These are phyloP conservation scores for Carex parvula DNA, from an alignment of 176 grass and related monocot genomes.

Conservation along the genomic window DNA sequence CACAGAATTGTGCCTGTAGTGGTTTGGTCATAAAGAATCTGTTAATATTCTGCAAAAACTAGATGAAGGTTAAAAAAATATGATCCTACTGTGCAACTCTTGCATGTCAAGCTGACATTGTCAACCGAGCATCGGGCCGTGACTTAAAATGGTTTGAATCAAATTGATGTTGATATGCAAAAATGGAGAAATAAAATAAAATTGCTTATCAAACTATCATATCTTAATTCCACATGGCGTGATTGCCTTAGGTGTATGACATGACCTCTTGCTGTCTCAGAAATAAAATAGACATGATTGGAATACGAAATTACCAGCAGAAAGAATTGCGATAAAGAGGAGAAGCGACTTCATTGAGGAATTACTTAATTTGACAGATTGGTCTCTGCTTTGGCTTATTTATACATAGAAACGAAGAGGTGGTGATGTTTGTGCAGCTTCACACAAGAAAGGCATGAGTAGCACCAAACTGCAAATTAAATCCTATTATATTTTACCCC, in stretches of 20 bases:
- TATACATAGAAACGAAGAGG: constrained; percentile 9
- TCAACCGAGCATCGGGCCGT: not conserved
- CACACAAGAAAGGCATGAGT: constrained; percentile 17
- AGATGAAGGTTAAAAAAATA: not conserved
- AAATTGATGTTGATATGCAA: not conserved
- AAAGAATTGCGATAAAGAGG: constrained; percentile 7
- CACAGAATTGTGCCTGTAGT: not conserved
- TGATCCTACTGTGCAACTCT: constrained; percentile 11
- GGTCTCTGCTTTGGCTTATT: not conserved
- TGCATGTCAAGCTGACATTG: not conserved
- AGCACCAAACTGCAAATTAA: constrained; percentile 12
- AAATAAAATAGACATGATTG: not conserved
- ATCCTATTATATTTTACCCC: not conserved
- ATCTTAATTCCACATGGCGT: not conserved
- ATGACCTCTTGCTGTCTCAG: not conserved
- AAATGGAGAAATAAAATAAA: not conserved
- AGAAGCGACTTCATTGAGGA: constrained; percentile 13
- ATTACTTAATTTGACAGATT: constrained; percentile 13
- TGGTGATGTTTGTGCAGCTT: constrained; percentile 24
- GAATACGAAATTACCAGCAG: constrained; percentile 4
- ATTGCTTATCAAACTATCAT: not conserved
- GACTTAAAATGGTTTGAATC: no score
- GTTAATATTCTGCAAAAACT: not conserved
- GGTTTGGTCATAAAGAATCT: constrained; percentile 7
- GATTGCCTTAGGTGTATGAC: not conserved